Conservation (phyloP, 176 grass and related monocot genomes). For the Microstegium vimineum region DNA sequence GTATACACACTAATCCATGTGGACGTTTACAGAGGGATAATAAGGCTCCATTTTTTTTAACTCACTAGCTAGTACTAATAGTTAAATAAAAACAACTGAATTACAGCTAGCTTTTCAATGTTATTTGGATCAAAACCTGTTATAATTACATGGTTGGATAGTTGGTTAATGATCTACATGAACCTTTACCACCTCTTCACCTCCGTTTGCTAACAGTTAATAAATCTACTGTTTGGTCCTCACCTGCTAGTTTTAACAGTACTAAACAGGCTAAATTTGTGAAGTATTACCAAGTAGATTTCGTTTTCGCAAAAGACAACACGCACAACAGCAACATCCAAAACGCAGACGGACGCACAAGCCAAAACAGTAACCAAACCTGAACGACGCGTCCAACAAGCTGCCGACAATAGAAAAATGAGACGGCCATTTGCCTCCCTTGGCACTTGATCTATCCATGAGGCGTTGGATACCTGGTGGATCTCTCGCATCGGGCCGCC, state of each 20-base stretch:
- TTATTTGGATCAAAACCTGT: too few relatives aligned
- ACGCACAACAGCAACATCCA: not conserved
- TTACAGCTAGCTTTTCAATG: too few relatives aligned
- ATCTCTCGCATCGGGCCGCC: not conserved
- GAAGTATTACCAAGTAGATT: too few relatives aligned
- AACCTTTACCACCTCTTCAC: not conserved
- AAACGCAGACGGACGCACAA: not conserved
- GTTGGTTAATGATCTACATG: too few relatives aligned
- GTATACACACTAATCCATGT: too few relatives aligned
- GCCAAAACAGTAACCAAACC: not conserved
- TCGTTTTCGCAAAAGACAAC: not conserved
- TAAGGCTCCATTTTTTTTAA: too few relatives aligned
- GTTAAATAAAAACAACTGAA: too few relatives aligned
- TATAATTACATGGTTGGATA: too few relatives aligned
- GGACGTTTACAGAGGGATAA: too few relatives aligned
- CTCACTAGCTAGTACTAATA: too few relatives aligned
- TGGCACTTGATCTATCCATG: conserved; percentile 5
- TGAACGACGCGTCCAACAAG: not conserved
- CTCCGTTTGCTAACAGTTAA: not conserved
- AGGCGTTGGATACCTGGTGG: not conserved
- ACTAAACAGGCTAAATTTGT: too few relatives aligned
- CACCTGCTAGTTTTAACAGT: not conserved
- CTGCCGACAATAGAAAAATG: not conserved
- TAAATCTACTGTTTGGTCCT: not conserved
- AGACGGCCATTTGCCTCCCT: not conserved